phyloP scores from a whole-genome alignment of 129 eudicot genomes.

The Kitagawia praeruptora region DNA sequence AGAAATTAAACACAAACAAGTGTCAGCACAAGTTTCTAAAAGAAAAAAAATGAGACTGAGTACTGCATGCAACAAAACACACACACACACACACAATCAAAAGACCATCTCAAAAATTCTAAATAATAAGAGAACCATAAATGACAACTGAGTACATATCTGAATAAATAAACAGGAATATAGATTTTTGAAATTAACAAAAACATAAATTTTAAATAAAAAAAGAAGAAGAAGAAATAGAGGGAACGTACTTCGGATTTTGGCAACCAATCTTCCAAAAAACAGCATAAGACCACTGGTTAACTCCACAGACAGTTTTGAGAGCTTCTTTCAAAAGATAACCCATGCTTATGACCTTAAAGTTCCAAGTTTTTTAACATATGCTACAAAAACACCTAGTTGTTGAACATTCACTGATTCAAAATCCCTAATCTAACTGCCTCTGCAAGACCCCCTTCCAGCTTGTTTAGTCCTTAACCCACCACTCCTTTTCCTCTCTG shows the following conservation, averaged over 20 bases:
- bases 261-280: constrained; percentile 95
- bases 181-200: too few species aligned
- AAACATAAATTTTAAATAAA: too few species aligned
- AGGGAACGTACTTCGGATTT: constrained; percentile 66
- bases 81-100: background rate
- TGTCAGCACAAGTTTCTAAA: constrained; percentile 8
- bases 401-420: background rate
- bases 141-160: background rate
- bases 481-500: constrained; percentile 68
- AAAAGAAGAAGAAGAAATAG: too few species aligned
- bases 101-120: background rate
- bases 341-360: constrained; percentile 42
- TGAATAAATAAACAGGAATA: background rate
- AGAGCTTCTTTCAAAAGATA: constrained; percentile 78
- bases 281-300: constrained; percentile 91
- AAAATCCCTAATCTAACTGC: constrained; percentile 43
- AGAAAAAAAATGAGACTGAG: background rate
- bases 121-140: background rate
- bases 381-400: background rate
- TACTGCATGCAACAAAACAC: background rate
- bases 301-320: constrained; percentile 80
- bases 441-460: constrained; percentile 91
- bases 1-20: background rate
- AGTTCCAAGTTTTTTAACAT: background rate
- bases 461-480: constrained; percentile 92